phyloP scores from a whole-genome alignment of 495 filamentous ascomycete species.

The Penicillium verhagenii region DNA sequence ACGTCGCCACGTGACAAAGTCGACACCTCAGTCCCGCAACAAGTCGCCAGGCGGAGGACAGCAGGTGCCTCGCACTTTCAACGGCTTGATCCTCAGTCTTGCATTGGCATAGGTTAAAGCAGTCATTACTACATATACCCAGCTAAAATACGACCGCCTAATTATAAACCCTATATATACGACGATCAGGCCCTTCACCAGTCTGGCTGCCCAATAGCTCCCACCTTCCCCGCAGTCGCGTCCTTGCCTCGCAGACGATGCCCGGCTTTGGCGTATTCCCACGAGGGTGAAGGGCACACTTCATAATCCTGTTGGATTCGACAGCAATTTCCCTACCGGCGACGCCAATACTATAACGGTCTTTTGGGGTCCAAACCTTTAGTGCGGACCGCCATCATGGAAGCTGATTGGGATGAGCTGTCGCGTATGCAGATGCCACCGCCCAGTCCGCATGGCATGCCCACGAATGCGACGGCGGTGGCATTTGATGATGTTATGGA shows the following conservation, averaged over 20 bases:
- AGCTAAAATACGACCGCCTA: not conserved
- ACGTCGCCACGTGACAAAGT: conserved; percentile 9
- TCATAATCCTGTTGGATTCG: conserved; percentile 7
- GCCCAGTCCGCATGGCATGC: conserved; percentile 57
- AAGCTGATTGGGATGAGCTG: conserved; percentile 60
- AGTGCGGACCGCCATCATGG: conserved; percentile 34
- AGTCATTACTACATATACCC: not conserved
- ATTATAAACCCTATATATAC: not conserved
- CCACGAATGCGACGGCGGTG: conserved; percentile 67
- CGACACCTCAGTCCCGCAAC: conserved; percentile 11
- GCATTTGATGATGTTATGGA: conserved; percentile 88
- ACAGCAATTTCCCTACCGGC: not conserved
- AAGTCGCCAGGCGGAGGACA: conserved; percentile 1
- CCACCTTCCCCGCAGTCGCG: conserved; percentile 44
- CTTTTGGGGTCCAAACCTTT: conserved; percentile 10
- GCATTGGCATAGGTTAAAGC: not conserved
- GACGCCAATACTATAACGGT: not conserved
- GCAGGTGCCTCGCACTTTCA: not conserved
- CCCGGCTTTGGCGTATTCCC: conserved; percentile 32
- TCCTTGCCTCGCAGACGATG: conserved; percentile 35
- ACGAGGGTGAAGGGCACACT: conserved; percentile 28
- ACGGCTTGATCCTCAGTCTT: not conserved
- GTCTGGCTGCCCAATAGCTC: not conserved
- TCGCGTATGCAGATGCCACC: conserved; percentile 68
- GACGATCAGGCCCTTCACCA: not conserved